Percentiles rank a stretch among this genome's conserved stretches.
These are phyloP conservation scores for Aspergillus uvarum DNA, from an alignment of 2,329 filamentous ascomycete species.

Conservation along the genomic window DNA sequence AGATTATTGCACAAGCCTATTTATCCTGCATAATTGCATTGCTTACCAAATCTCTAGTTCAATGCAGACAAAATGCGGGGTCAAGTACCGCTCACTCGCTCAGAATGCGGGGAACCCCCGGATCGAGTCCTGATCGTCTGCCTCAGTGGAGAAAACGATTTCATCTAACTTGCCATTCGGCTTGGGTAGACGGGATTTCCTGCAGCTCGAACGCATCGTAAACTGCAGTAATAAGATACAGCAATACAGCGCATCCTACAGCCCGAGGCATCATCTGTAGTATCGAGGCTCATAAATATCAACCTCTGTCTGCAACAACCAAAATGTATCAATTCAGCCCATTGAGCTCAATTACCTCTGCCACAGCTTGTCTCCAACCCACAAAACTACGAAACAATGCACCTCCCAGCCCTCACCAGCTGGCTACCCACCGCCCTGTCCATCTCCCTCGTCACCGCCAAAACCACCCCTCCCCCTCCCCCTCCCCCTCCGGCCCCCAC, in stretches of 20 bases:
- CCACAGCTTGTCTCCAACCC: too few species aligned
- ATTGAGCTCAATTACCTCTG: too few species aligned
- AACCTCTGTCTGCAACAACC: too few species aligned
- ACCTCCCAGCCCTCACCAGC: not conserved
- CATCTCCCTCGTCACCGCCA: not conserved
- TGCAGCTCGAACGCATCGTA: not conserved
- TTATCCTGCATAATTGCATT: too few species aligned
- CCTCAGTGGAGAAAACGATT: too few species aligned
- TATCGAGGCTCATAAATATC: not conserved
- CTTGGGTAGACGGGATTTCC: not conserved
- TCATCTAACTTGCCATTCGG: not conserved
- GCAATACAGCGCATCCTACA: not conserved
- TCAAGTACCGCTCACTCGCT: too few species aligned
- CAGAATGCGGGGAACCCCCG: too few species aligned
- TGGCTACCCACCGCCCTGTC: not conserved
- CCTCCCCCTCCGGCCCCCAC: constrained; percentile 17
- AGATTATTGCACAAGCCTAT: too few species aligned
- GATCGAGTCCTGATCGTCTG: too few species aligned
- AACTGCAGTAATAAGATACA: not conserved
- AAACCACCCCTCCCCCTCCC: not conserved
- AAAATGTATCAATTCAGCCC: not conserved
- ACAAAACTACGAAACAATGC: not conserved
- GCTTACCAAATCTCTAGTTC: too few species aligned
- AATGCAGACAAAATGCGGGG: too few species aligned
- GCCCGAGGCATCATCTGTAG: not conserved